A percentile compares a stretch with the other conserved stretches of the same genome.
phyloP scores from a whole-genome alignment of 805 yeast species.

The Saccharomycopsis fodiens region DNA sequence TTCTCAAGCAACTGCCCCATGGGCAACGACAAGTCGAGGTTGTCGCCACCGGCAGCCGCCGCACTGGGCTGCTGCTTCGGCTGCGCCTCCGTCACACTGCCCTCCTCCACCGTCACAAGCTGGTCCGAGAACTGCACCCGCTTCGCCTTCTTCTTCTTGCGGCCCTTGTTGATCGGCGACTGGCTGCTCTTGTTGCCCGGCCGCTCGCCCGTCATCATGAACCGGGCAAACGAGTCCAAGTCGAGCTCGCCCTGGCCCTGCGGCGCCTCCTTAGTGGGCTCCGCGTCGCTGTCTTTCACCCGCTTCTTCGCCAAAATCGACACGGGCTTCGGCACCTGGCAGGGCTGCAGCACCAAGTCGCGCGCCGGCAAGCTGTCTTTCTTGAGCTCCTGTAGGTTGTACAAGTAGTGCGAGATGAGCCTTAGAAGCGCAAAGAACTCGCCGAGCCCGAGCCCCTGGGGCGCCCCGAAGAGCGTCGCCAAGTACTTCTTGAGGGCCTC shows the following conservation, averaged over 20 bases:
- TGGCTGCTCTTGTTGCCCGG: conserved; percentile 34
- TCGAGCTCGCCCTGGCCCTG: conserved; percentile 44
- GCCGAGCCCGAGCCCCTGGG: conserved; percentile 63
- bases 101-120: conserved; percentile 36
- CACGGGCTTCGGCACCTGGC: conserved; percentile 73
- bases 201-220: conserved; percentile 73
- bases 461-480: conserved; percentile 41
- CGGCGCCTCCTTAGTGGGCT: conserved; percentile 33
- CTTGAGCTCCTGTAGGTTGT: conserved; percentile 24
- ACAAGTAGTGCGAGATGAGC: conserved; percentile 64
- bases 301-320: conserved; percentile 64
- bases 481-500: conserved; percentile 44
- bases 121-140: conserved; percentile 70
- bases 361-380: conserved; percentile 46
- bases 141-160: conserved; percentile 39
- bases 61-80: background rate
- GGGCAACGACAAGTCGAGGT: conserved; percentile 56
- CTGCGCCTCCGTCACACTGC: conserved; percentile 3
- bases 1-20: conserved; percentile 64
- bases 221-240: conserved; percentile 77
- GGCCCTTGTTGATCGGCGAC: conserved; percentile 24
- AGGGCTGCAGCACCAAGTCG: conserved; percentile 41
- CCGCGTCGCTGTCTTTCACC: conserved; percentile 41
- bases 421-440: conserved; percentile 86
- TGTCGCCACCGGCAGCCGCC: background rate